Evolutionary conservation across 805 yeast genomes (phyloP).

Genomic region (Blastobotrys mokoenaii): DNA sequence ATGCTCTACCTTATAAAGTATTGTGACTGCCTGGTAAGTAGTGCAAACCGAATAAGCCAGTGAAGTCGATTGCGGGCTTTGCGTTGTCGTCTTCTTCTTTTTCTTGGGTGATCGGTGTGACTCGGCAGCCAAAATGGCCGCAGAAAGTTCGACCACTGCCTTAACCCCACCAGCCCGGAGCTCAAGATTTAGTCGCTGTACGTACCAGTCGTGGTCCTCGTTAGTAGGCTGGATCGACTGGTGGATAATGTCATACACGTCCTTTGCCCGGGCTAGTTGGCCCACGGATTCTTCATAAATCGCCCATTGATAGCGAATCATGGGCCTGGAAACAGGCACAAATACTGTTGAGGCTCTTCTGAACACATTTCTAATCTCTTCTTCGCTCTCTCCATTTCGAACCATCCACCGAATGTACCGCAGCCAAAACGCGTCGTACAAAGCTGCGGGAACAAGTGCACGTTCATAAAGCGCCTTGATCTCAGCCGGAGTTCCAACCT

Average conservation of each 20-base stretch:
- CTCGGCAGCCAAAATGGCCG: no score
- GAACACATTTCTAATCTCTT: constrained; percentile 37
- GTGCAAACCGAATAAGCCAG: no score
- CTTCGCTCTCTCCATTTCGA: constrained; percentile 17
- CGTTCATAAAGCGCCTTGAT: constrained; percentile 53
- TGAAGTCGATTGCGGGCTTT: no score
- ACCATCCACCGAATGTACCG: constrained; percentile 52
- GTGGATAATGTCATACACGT: constrained; percentile 14
- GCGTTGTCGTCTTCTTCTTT: no score
- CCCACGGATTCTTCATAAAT: constrained; percentile 27
- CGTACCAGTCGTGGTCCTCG: constrained; percentile 1
- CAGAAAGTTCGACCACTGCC: not conserved
- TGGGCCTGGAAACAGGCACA: constrained; percentile 25
- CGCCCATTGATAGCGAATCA: constrained; percentile 27
- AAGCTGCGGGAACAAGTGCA: constrained; percentile 48
- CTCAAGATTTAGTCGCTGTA: constrained; percentile 22
- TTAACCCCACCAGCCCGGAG: constrained; percentile 6
- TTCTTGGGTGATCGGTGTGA: no score
- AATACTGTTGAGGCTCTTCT: constrained; percentile 39
- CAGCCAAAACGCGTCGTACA: constrained; percentile 58
- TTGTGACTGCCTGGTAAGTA: no score
- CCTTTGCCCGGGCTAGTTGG: constrained; percentile 22
- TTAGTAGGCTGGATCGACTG: not conserved
- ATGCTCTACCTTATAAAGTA: no score
- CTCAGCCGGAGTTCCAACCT: constrained; percentile 10